Evolutionary conservation across 2,329 filamentous ascomycete genomes (phyloP).

Genomic region (Colletotrichum sp.): DNA sequence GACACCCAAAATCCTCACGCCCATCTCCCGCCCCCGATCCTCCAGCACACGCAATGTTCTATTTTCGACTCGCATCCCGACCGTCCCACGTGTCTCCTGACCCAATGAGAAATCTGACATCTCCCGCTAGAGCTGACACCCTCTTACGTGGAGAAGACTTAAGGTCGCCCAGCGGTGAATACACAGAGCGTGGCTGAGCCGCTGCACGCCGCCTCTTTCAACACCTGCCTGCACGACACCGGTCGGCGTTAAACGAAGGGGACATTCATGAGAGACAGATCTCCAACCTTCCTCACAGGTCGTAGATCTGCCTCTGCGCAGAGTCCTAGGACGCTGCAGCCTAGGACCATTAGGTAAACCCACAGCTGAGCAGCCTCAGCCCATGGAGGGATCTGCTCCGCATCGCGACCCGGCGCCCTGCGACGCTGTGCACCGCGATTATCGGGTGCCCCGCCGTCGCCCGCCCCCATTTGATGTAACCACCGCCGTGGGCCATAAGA

Average conservation of each 20-base stretch:
- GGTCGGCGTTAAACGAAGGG: background rate
- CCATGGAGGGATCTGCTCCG: background rate
- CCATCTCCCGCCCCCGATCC: background rate
- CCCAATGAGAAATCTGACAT: background rate
- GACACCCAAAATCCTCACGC: background rate
- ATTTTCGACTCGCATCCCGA: background rate
- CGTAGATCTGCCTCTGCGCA: background rate
- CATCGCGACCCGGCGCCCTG: constrained; percentile 18
- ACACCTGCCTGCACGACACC: background rate
- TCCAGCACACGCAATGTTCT: background rate
- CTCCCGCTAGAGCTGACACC: background rate
- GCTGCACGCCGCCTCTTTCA: background rate
- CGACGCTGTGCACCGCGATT: background rate
- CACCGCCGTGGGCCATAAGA: background rate
- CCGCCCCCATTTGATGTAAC: background rate
- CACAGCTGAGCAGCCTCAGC: background rate
- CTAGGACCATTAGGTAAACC: background rate
- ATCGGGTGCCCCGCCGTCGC: background rate
- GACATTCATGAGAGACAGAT: background rate
- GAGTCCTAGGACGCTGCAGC: background rate
- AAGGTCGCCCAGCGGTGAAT: background rate
- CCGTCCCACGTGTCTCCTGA: background rate
- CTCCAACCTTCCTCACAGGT: background rate
- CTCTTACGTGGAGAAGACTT: background rate
- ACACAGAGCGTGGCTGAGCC: background rate